Evolutionary conservation across 2,329 filamentous ascomycete species (phyloP).

Genomic region (Fusarium zealandicum): DNA sequence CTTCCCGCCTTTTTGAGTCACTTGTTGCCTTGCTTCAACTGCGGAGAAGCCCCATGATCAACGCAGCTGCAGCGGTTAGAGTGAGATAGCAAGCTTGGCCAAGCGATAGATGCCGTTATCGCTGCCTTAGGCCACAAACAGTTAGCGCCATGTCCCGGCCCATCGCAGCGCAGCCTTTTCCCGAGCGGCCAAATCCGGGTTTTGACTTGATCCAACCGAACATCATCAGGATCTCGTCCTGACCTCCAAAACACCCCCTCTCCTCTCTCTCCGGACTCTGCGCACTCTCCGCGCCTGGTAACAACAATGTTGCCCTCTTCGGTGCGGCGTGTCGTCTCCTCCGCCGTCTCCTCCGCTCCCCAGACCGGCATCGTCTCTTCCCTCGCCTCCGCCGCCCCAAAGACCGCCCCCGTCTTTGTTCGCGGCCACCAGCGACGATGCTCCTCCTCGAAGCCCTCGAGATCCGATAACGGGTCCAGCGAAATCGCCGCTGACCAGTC

Average conservation of each 20-base stretch:
- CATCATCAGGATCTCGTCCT: constrained; percentile 46
- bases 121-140: constrained; percentile 49
- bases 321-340: constrained; percentile 61
- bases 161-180: constrained; percentile 46
- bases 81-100: neutral
- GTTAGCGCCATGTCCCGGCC: constrained; percentile 39
- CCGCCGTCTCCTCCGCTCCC: constrained; percentile 55
- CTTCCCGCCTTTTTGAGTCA: constrained; percentile 33
- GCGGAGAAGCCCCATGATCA: constrained; percentile 37
- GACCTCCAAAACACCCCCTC: constrained; percentile 32
- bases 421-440: constrained; percentile 61
- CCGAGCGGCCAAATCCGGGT: constrained; percentile 49
- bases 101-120: constrained; percentile 38
- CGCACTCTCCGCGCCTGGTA: constrained; percentile 36
- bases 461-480: constrained; percentile 63
- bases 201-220: constrained; percentile 44
- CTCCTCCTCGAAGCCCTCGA: constrained; percentile 69
- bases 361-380: constrained; percentile 53
- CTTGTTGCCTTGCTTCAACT: constrained; percentile 23
- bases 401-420: constrained; percentile 48
- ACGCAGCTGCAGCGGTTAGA: constrained; percentile 23
- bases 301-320: constrained; percentile 61
- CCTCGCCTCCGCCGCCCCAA: constrained; percentile 52
- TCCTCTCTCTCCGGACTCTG: constrained; percentile 26
- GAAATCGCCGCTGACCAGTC: constrained; percentile 58